Evolutionary conservation across 768 basidiomycete species (phyloP).

Genomic region (Pulveroboletus sp.): DNA sequence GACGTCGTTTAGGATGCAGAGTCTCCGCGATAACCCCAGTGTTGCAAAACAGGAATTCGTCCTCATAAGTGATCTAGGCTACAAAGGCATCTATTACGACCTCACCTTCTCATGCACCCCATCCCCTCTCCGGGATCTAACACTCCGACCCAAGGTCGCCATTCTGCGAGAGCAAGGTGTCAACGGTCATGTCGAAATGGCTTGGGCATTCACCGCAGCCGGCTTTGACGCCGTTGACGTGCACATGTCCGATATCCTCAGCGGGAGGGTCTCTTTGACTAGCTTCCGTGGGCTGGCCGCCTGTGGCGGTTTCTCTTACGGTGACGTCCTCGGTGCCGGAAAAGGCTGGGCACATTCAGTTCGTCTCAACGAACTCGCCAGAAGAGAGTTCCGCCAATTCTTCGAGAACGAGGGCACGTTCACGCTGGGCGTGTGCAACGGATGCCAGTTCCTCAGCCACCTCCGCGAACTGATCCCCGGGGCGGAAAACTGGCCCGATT

Average conservation of each 20-base stretch:
- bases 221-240: constrained; percentile 96
- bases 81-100: constrained; percentile 70
- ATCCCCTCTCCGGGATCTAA: constrained; percentile 36
- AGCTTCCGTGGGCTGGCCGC: constrained; percentile 88
- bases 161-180: constrained; percentile 98
- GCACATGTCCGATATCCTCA: constrained; percentile 96
- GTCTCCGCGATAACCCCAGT: constrained; percentile 75
- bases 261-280: constrained; percentile 55
- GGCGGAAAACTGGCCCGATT: constrained; percentile 80
- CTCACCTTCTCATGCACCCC: constrained; percentile 50
- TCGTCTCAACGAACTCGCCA: constrained; percentile 70
- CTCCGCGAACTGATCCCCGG: constrained; percentile 87
- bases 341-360: constrained; percentile 99
- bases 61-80: constrained; percentile 57
- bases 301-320: constrained; percentile 98
- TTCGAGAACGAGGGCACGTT: constrained; percentile 82
- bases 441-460: constrained; percentile 94
- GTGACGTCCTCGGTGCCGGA: constrained; percentile 95
- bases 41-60: constrained; percentile 79
- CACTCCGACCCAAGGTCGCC: constrained; percentile 78
- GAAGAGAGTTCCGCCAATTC: constrained; percentile 76
- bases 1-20: constrained; percentile 91
- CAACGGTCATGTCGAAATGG: constrained; percentile 98
- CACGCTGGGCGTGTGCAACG: constrained; percentile 93
- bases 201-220: constrained; percentile 90